Conservation (phyloP, 176 grass and related monocot species). For the Carex pumila region DNA sequence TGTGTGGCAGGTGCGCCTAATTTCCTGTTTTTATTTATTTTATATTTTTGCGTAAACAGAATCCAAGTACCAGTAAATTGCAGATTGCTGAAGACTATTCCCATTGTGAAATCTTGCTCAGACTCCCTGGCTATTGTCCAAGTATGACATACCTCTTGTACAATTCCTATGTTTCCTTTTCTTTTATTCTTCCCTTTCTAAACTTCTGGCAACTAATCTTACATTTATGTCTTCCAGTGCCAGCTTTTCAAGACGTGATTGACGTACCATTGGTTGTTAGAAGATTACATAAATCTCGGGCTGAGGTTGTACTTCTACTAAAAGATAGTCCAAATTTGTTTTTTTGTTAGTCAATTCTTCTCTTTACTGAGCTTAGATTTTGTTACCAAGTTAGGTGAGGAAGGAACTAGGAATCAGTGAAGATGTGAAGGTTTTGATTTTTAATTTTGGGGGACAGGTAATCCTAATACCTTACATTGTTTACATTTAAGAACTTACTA, state of each 20-base stretch:
- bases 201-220: slow-evolving; percentile 9
- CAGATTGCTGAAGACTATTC: slow-evolving; percentile 98
- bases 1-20: slow-evolving; percentile 73
- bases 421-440: slow-evolving; percentile 89
- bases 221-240: slow-evolving; percentile 56
- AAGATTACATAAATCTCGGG: slow-evolving; percentile 75
- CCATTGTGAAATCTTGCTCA: slow-evolving; percentile 84
- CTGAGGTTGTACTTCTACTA: slow-evolving; percentile 40
- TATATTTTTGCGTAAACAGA: background rate
- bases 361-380: slow-evolving; percentile 10
- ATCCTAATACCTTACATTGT: background rate
- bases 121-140: slow-evolving; percentile 93
- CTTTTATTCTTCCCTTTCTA: background rate
- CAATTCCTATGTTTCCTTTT: background rate
- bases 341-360: background rate
- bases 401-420: slow-evolving; percentile 75
- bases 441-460: slow-evolving; percentile 99
- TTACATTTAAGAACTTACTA: background rate
- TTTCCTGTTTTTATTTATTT: slow-evolving; percentile 4
- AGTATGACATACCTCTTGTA: slow-evolving; percentile 41
- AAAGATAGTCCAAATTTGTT: background rate
- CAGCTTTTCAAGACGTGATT: slow-evolving; percentile 88
- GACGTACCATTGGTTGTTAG: slow-evolving; percentile 94
- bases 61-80: slow-evolving; percentile 12
- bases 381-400: slow-evolving; percentile 55